A percentile compares a stretch with the other conserved stretches of the same genome.
These are phyloP conservation scores for Arthrobotrys iridis DNA, from an alignment of 2,329 filamentous ascomycete species.

Conservation along the genomic window DNA sequence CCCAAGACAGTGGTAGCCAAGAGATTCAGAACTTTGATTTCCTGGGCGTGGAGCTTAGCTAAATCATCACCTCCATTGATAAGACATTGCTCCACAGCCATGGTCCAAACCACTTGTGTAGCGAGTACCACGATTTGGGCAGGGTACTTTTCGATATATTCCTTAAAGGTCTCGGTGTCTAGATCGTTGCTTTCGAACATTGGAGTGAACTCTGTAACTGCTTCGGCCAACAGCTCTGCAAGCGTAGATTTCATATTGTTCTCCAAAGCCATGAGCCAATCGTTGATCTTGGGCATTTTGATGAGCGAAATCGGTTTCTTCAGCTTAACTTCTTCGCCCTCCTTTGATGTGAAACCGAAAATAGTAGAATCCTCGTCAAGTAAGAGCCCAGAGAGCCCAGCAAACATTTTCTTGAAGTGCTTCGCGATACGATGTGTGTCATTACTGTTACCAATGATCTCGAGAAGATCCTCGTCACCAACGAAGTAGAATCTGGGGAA, in stretches of 20 bases:
- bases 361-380: conserved; percentile 93
- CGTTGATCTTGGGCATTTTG: conserved; percentile 96
- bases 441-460: conserved; percentile 99
- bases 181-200: conserved; percentile 78
- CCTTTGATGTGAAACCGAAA: conserved; percentile 91
- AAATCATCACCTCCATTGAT: conserved; percentile 78
- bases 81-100: conserved; percentile 77
- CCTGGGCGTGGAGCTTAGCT: conserved; percentile 77
- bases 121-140: conserved; percentile 96
- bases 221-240: conserved; percentile 87
- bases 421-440: conserved; percentile 96
- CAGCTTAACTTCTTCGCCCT: conserved; percentile 85
- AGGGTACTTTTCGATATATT: conserved; percentile 85
- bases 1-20: conserved; percentile 89
- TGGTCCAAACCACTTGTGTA: conserved; percentile 93
- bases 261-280: conserved; percentile 95
- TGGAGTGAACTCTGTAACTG: conserved; percentile 80
- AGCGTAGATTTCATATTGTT: conserved; percentile 92
- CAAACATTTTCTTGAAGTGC: conserved; percentile 99
- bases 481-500: conserved; percentile 99
- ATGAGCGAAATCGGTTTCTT: conserved; percentile 91
- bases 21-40: conserved; percentile 83
- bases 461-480: conserved; percentile 94
- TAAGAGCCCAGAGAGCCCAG: conserved; percentile 86
- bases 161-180: conserved; percentile 74